These are phyloP conservation scores for Hymenoscyphus scutula DNA, from an alignment of 2,329 filamentous ascomycete species.

Conservation along the genomic window DNA sequence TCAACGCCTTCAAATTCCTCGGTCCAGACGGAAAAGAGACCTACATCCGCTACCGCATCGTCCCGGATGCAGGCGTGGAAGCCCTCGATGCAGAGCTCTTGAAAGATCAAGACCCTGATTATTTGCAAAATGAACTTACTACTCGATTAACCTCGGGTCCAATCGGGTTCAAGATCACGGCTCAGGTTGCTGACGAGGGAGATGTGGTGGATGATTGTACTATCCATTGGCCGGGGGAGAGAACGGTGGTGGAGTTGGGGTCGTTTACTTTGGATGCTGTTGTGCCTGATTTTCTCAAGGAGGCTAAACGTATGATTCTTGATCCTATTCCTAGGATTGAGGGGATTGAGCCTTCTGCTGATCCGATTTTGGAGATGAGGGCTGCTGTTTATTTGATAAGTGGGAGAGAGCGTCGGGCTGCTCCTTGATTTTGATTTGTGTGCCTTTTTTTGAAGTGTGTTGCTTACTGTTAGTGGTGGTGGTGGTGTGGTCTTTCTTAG, in stretches of 20 bases:
- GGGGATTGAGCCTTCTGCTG: constrained; percentile 50
- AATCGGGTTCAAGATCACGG: constrained; percentile 47
- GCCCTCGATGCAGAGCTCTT: constrained; percentile 41
- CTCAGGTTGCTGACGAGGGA: constrained; percentile 48
- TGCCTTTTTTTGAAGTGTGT: too few species aligned
- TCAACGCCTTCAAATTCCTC: constrained; percentile 50
- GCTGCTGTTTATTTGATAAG: constrained; percentile 55
- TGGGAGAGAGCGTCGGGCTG: constrained; percentile 51
- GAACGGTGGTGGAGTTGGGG: constrained; percentile 51
- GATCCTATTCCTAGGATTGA: constrained; percentile 56
- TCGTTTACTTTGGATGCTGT: constrained; percentile 44
- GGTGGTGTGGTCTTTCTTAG: too few species aligned
- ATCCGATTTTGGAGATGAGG: constrained; percentile 55
- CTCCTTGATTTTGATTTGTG: constrained; percentile 28
- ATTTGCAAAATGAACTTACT: constrained; percentile 49
- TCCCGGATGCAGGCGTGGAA: constrained; percentile 44
- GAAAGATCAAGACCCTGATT: constrained; percentile 41
- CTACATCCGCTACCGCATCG: constrained; percentile 48
- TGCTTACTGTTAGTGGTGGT: too few species aligned
- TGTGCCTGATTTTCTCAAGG: constrained; percentile 39
- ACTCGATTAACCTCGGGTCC: constrained; percentile 38
- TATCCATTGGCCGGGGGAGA: constrained; percentile 51
- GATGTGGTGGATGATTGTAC: constrained; percentile 49
- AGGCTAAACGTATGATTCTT: constrained; percentile 54
- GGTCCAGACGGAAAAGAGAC: constrained; percentile 42